phyloP scores from a whole-genome alignment of 139 green algal species.

The Astrephomene gubernaculifera region DNA sequence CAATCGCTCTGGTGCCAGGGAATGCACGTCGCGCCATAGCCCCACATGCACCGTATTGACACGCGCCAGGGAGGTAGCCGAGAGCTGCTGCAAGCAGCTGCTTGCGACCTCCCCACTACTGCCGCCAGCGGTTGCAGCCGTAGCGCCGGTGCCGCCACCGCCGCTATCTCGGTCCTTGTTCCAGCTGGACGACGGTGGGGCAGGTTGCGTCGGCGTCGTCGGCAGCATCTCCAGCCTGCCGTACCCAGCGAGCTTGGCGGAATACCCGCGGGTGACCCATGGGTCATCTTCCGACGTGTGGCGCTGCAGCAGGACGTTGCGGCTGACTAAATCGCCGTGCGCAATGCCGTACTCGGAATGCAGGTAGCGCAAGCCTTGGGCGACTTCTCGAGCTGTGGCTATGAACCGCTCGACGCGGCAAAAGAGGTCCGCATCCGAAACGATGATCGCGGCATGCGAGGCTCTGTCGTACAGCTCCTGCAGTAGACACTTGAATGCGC shows the following conservation, averaged over 20 bases:
- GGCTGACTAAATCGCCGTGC: slow-evolving; percentile 8
- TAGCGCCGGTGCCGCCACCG: background rate
- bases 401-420: background rate
- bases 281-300: background rate
- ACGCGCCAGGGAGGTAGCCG: background rate
- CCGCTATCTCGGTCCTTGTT: too few species aligned
- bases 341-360: background rate
- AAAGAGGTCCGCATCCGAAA: background rate
- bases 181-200: too few species aligned
- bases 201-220: background rate
- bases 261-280: background rate
- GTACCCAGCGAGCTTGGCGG: slow-evolving; percentile 18
- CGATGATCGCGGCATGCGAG: too few species aligned
- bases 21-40: slow-evolving; percentile 20
- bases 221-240: background rate
- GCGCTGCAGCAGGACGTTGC: slow-evolving; percentile 33
- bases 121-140: background rate
- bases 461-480: too few species aligned
- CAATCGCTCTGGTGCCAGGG: slow-evolving; percentile 6
- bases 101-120: background rate
- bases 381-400: background rate
- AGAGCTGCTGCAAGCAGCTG: background rate
- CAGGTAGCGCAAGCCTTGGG: background rate
- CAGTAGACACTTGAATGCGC: background rate
- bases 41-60: slow-evolving; percentile 7